These are phyloP conservation scores for Xylaria sp. DNA, from an alignment of 2,329 filamentous ascomycete genomes.

Conservation along the genomic window DNA sequence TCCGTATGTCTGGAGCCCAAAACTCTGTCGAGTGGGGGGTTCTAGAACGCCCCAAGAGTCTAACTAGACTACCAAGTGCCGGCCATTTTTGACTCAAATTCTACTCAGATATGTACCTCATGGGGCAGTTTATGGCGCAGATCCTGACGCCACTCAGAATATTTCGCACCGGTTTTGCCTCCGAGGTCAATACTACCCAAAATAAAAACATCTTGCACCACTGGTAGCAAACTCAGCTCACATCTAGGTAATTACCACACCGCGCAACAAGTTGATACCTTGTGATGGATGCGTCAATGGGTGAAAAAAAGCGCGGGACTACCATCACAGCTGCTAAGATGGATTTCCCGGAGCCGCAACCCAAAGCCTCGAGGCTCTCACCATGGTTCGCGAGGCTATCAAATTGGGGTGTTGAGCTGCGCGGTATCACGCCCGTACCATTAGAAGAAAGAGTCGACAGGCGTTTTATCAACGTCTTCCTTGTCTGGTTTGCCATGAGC, in stretches of 20 bases:
- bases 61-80: not conserved
- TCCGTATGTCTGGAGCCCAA: not conserved
- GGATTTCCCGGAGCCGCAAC: conserved; percentile 1
- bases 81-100: not conserved
- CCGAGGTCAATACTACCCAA: too few species aligned
- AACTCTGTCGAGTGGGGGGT: not conserved
- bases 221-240: too few species aligned
- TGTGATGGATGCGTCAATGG: not conserved
- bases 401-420: conserved; percentile 32
- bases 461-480: conserved; percentile 39
- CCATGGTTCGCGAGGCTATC: conserved; percentile 22
- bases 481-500: conserved; percentile 41
- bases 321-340: not conserved
- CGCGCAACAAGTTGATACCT: too few species aligned
- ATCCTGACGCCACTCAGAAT: not conserved
- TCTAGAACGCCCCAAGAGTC: not conserved
- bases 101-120: not conserved
- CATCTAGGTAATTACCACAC: too few species aligned
- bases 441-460: conserved; percentile 40
- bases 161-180: too few species aligned
- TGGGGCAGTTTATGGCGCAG: not conserved
- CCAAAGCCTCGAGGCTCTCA: not conserved
- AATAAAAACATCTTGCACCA: too few species aligned
- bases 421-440: conserved; percentile 39
- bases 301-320: not conserved